Percentiles rank a stretch among this genome's conserved stretches.
Evolutionary conservation across 148 eudicot genomes (phyloP).

Genomic region (Rhododendron griersonianum): DNA sequence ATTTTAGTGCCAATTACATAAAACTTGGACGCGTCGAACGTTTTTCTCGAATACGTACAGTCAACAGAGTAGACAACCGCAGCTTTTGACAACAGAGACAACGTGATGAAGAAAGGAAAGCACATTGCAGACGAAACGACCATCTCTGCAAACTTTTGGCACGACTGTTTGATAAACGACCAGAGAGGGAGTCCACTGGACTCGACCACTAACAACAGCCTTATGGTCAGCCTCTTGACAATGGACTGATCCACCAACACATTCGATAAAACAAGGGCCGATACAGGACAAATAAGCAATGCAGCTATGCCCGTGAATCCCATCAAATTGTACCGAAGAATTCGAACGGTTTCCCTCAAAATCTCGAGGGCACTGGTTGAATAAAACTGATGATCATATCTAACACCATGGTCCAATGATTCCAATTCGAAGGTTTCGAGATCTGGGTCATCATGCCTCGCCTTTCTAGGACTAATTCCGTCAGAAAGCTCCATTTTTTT

Average conservation of each 20-base stretch:
- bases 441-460: slow-evolving; percentile 18
- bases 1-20: slow-evolving; percentile 48
- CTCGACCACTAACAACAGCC: slow-evolving; percentile 59
- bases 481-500: slow-evolving; percentile 24
- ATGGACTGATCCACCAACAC: slow-evolving; percentile 60
- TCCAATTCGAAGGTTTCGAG: slow-evolving; percentile 18
- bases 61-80: slow-evolving; percentile 84
- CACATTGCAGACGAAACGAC: slow-evolving; percentile 58
- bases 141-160: slow-evolving; percentile 66
- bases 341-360: slow-evolving; percentile 73
- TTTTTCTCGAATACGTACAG: slow-evolving; percentile 77
- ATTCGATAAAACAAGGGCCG: slow-evolving; percentile 64
- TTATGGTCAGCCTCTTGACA: slow-evolving; percentile 54
- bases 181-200: slow-evolving; percentile 73
- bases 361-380: slow-evolving; percentile 71
- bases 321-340: slow-evolving; percentile 59
- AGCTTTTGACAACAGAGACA: slow-evolving; percentile 73
- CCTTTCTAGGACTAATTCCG: slow-evolving; percentile 24
- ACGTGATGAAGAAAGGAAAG: slow-evolving; percentile 66
- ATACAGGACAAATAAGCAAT: slow-evolving; percentile 76
- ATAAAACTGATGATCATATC: slow-evolving; percentile 36
- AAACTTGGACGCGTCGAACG: slow-evolving; percentile 52
- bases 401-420: slow-evolving; percentile 4
- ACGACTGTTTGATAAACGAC: slow-evolving; percentile 64
- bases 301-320: slow-evolving; percentile 66